Evolutionary conservation across 805 yeast genomes (phyloP), one percentile per base, ranked within the genome.

Genomic region (Metschnikowia noctiluminum): DNA sequence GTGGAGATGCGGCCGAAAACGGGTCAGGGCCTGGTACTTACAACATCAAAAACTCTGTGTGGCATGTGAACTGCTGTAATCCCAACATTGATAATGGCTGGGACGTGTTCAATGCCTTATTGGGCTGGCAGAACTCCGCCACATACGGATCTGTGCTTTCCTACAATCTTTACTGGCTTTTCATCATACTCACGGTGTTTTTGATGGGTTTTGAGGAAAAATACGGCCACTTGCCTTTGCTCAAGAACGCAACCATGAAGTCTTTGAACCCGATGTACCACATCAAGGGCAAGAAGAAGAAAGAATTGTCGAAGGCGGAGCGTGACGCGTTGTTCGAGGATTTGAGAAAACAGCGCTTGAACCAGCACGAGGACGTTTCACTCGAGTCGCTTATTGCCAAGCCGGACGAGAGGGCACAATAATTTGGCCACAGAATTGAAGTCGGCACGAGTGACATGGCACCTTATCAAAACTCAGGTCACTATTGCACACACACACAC

Each of bases 21-120:
- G 98, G 98, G 61, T 77, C 84, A 45, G 99, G 99, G 59, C 92
- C 96, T 38, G 99, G 99, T 64, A 85, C 97, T 28, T 92, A 92
- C 71, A 85, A 92, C 69, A 80, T 92, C 61, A 61, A 76, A 43
- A 78, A 78, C 62, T 71, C 87, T 12, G 97, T 92, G 27, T 92
- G 96, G 91, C 99, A 92, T 72, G 95, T 92, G 53, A 90, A 92
- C 78, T 92, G 97, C 74, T 92, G 98, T 75, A 30, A 30, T 30
- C 97, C 97, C 40, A 91, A 86, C 68, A 76, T 78, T 50, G 28
- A 86, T 69, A 83, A 85, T 59, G 97, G 97, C 74, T 92, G 97
- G 97, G 97, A 90, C 79, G 84, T 92, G 53, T 92, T 92, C 79
- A 92, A 92, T 63, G 89, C 97, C 96, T 12, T 30, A 3, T 30